A percentile compares a stretch with the other conserved stretches of the same genome.
These are phyloP conservation scores for Pestalotiopsis sp. DNA, from an alignment of 2,329 filamentous ascomycete genomes.

Conservation along the genomic window DNA sequence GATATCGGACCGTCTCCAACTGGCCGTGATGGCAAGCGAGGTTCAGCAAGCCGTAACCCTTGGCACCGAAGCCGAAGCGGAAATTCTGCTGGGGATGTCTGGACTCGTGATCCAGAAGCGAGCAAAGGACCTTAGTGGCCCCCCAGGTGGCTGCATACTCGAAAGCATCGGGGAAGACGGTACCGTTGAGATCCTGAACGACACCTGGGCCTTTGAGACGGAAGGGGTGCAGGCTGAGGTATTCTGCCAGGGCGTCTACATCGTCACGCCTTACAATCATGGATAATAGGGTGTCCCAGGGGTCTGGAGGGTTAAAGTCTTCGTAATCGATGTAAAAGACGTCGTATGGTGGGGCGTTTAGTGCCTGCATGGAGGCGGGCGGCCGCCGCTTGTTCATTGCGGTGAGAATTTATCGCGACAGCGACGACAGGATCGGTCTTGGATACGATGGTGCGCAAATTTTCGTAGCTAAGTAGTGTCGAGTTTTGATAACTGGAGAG, in stretches of 20 bases:
- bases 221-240: neutral
- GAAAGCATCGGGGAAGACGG: neutral
- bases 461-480: neutral
- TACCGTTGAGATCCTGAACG: neutral
- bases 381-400: neutral
- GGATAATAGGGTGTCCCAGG: neutral
- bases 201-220: neutral
- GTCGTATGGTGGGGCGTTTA: neutral
- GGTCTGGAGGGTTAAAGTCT: neutral
- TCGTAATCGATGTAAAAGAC: neutral
- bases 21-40: neutral
- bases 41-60: neutral
- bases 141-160: conserved; percentile 1
- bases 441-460: neutral
- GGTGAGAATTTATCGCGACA: neutral
- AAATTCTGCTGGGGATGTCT: neutral
- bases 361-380: neutral
- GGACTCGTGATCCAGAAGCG: neutral
- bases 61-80: neutral
- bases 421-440: neutral
- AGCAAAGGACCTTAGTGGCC: neutral
- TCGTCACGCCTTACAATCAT: neutral
- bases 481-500: neutral
- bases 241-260: neutral
- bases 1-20: neutral